Conservation (phyloP, 1,284 basidiomycete genomes). For the Moesziomyces antarcticus region DNA sequence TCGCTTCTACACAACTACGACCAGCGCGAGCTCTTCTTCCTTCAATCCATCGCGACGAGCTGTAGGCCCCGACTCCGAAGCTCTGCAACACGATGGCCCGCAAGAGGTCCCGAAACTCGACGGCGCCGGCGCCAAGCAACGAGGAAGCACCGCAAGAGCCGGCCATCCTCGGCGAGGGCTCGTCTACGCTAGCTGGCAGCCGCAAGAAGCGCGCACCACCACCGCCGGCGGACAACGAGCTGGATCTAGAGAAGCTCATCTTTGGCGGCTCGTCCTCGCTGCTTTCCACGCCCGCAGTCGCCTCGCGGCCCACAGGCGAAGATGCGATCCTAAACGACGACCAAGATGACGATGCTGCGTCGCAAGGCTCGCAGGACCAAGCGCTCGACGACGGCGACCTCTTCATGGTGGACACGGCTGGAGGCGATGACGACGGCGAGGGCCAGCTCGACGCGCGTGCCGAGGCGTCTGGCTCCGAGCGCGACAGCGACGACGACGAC, state of each 20-base stretch:
- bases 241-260: constrained; percentile 51
- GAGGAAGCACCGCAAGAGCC: not conserved
- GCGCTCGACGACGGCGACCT: constrained; percentile 37
- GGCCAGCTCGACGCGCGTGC: constrained; percentile 52
- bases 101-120: constrained; percentile 38
- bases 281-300: constrained; percentile 25
- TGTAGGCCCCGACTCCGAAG: not conserved
- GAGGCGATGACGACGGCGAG: constrained; percentile 36
- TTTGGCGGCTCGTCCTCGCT: constrained; percentile 41
- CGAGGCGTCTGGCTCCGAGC: constrained; percentile 20
- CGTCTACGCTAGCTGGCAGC: constrained; percentile 20
- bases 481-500: constrained; percentile 61
- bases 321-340: constrained; percentile 5
- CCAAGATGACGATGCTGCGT: constrained; percentile 21
- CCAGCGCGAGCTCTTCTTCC: too few relatives aligned
- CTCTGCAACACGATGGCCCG: constrained; percentile 22
- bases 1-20: too few relatives aligned
- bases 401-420: constrained; percentile 50
- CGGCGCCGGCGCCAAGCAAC: constrained; percentile 1
- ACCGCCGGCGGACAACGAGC: constrained; percentile 39
- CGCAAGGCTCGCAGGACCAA: constrained; percentile 4
- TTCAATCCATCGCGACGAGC: not conserved
- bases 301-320: constrained; percentile 11
- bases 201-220: constrained; percentile 41
- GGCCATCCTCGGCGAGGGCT: constrained; percentile 23